These are phyloP conservation scores for Entomophthora muscae DNA, from an alignment of 371 early-diverging fungal species.

Conservation along the genomic window DNA sequence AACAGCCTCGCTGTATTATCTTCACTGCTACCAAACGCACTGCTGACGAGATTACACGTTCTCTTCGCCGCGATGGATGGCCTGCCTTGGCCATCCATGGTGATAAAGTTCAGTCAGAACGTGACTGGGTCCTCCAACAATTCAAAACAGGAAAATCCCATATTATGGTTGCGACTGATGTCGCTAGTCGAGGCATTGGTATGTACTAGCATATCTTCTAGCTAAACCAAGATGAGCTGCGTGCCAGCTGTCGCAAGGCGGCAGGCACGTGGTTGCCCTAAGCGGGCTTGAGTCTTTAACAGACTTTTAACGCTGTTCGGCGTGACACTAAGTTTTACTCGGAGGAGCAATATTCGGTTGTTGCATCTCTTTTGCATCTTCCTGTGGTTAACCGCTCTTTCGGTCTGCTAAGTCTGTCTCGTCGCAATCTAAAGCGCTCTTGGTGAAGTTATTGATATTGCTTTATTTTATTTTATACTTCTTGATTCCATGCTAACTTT, in stretches of 20 bases:
- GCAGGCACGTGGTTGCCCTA: not conserved
- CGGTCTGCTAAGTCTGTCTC: not conserved
- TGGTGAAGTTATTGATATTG: not conserved
- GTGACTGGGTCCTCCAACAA: slow-evolving; percentile 92
- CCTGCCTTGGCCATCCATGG: slow-evolving; percentile 97
- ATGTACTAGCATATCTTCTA: slow-evolving; percentile 19
- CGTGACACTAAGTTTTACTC: not conserved
- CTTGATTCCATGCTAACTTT: not conserved
- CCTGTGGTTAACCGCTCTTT: not conserved
- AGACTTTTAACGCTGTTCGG: not conserved
- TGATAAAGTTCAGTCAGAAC: slow-evolving; percentile 95
- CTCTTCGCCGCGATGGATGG: slow-evolving; percentile 86
- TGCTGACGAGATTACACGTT: slow-evolving; percentile 90
- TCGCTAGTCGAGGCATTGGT: slow-evolving; percentile 99
- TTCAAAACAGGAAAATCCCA: slow-evolving; percentile 79
- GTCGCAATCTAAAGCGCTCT: not conserved
- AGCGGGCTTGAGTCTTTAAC: not conserved
- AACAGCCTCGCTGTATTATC: slow-evolving; percentile 80
- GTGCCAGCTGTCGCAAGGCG: not conserved
- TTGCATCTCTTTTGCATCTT: not conserved
- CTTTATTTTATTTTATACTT: not conserved
- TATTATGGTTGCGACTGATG: slow-evolving; percentile 99
- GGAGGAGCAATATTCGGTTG: not conserved
- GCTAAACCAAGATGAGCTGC: not conserved
- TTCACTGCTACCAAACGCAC: slow-evolving; percentile 96